Evolutionary conservation across 805 yeast species (phyloP), one percentile per base, ranked within the genome.

Genomic region (Kodamaea fukazawae): DNA sequence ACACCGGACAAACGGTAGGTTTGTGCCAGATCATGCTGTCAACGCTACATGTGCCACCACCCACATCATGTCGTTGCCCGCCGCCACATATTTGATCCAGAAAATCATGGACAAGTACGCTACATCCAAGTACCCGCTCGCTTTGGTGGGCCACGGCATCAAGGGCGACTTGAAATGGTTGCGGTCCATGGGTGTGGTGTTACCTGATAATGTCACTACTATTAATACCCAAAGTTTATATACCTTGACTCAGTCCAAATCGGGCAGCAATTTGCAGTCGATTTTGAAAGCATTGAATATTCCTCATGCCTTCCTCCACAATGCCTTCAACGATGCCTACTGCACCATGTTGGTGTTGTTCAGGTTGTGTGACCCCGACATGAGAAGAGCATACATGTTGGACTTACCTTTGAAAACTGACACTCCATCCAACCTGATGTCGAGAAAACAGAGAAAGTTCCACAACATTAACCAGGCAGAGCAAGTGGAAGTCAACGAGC

Each of bases 251-350:
- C 69, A 65, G 42, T 73, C 79, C 1, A 50, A 50, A 7, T 51
- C 61, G 26, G 75, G 76, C 4, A 61, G 70, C 3, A 63, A 72
- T 6, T 54, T 83, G 32, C 67, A 75, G 11, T 71, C 69, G 14
- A 55, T 76, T 0, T 60, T 81, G 12, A 56, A 74, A 29, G 53
- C 67, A 34, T 58, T 77, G 36, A 61, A 64, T 18, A 67, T 83
- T 4, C 84, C 86, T 1, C 79, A 78, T 51, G 71, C 79, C 1
- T 70, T 66, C 46, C 60, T 83, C 34, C 89, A 83, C 54, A 83
- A 83, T 53, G 89, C 85, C 2, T 86, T 81, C 2, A 83, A 83
- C 51, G 90, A 83, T 55, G 78, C 86, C 5, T 77, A 79, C 49
- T 80, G 70, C 46, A 83, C 89, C 0, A 55, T 82, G 34, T 41